A percentile compares a stretch with the other conserved stretches of the same genome.
These are phyloP conservation scores for Cryptomeria japonica DNA, from an alignment of 75 land plant genomes.

Conservation along the genomic window DNA sequence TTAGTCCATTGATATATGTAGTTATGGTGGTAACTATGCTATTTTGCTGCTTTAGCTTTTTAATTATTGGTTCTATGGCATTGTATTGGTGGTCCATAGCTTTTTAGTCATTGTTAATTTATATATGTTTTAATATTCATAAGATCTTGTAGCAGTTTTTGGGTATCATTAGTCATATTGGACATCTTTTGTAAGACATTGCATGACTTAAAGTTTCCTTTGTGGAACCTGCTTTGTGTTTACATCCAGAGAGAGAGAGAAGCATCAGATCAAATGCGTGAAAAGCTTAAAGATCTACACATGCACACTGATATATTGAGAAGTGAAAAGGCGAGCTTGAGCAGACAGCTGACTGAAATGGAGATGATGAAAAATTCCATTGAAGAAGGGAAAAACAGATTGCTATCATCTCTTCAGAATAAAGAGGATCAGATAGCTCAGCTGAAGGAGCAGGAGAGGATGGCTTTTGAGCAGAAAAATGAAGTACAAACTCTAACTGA, in stretches of 20 bases:
- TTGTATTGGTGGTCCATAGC: background rate
- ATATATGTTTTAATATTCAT: background rate
- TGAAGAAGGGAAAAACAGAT: background rate
- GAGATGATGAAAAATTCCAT: background rate
- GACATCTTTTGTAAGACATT: background rate
- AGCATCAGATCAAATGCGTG: background rate
- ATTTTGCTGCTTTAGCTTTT: background rate
- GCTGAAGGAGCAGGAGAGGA: background rate
- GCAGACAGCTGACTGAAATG: background rate
- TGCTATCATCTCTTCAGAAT: constrained; percentile 7
- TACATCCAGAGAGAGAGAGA: constrained; percentile 4
- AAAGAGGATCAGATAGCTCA: background rate
- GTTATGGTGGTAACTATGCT: background rate
- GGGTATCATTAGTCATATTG: background rate
- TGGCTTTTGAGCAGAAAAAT: background rate
- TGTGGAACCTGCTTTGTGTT: background rate
- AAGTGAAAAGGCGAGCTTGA: constrained; percentile 9
- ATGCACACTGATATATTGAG: background rate
- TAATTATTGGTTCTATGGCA: background rate
- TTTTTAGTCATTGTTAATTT: background rate
- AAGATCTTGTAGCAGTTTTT: background rate
- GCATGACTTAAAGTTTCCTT: background rate
- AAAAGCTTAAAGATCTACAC: background rate
- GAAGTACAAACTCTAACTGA: background rate
- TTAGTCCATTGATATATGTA: background rate